Percentiles rank a stretch among this genome's conserved stretches.
Evolutionary conservation across 768 basidiomycete genomes (phyloP).

Genomic region (Botryobasidium botryosum): DNA sequence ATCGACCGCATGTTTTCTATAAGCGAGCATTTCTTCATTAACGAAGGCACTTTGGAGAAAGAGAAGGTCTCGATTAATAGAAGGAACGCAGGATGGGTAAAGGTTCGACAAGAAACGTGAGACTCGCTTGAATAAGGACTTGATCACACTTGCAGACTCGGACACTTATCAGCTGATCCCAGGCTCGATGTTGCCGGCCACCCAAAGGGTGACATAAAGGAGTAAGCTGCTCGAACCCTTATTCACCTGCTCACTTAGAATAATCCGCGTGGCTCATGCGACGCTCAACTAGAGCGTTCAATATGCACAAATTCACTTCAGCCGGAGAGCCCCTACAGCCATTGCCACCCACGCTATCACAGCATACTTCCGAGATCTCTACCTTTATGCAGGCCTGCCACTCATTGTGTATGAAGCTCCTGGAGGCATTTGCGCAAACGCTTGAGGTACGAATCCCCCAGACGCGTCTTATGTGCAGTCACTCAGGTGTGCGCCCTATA

Average conservation of each 20-base stretch:
- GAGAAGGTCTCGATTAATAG: constrained; percentile 8
- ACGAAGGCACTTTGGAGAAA: constrained; percentile 8
- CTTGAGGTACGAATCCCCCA: background rate
- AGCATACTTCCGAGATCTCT: background rate
- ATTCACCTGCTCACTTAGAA: background rate
- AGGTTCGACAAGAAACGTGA: constrained; percentile 9
- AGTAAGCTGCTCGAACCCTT: constrained; percentile 3
- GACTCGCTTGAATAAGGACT: background rate
- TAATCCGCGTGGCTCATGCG: no score
- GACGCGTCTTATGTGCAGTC: background rate
- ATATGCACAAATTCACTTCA: constrained; percentile 7
- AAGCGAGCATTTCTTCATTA: constrained; percentile 8
- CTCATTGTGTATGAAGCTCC: constrained; percentile 8
- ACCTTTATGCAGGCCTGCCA: constrained; percentile 11
- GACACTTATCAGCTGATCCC: background rate
- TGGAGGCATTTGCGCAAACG: constrained; percentile 9
- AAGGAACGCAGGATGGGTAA: constrained; percentile 9
- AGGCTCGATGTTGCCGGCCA: constrained; percentile 9
- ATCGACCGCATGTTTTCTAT: constrained; percentile 9
- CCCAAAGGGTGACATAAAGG: constrained; percentile 11
- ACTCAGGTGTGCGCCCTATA: no score
- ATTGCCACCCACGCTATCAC: constrained; percentile 6
- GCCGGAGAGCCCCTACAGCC: constrained; percentile 9
- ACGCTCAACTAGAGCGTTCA: constrained; percentile 12
- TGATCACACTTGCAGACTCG: background rate